A percentile compares a stretch with the other conserved stretches of the same genome.
phyloP scores from a whole-genome alignment of 495 filamentous ascomycete species.

The Penicillium fimorum region DNA sequence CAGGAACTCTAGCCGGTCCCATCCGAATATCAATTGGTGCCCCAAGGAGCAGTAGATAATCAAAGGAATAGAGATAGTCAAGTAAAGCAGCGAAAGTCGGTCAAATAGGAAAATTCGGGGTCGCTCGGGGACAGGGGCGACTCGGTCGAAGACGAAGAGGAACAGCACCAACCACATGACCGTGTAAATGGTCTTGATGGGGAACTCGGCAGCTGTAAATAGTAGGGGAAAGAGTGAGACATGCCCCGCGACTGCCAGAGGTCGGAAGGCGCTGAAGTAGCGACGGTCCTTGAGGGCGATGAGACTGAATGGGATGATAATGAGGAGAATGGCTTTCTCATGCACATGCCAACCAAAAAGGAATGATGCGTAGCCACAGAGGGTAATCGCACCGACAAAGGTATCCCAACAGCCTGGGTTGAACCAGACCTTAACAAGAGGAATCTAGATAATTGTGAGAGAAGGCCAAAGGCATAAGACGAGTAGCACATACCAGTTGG shows the following conservation, averaged over 20 bases:
- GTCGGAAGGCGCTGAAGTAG: conserved; percentile 87
- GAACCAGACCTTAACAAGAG: conserved; percentile 77
- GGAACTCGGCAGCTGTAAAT: conserved; percentile 84
- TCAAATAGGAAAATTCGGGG: conserved; percentile 84
- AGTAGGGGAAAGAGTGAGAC: conserved; percentile 93
- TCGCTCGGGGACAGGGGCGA: conserved; percentile 75
- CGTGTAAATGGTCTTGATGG: conserved; percentile 90
- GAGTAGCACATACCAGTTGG: conserved; percentile 58
- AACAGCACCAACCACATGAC: conserved; percentile 88
- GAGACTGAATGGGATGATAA: conserved; percentile 93
- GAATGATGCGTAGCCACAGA: conserved; percentile 97
- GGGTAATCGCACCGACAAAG: conserved; percentile 84
- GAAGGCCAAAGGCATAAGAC: neutral
- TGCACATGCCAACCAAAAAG: conserved; percentile 99
- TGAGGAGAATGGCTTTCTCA: conserved; percentile 91
- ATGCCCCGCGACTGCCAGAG: conserved; percentile 87
- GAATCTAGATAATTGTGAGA: conserved; percentile 48
- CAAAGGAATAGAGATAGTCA: conserved; percentile 81
- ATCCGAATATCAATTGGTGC: conserved; percentile 78
- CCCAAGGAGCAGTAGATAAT: conserved; percentile 84
- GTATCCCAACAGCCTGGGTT: conserved; percentile 83
- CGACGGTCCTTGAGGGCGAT: conserved; percentile 90
- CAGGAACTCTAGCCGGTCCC: conserved; percentile 77
- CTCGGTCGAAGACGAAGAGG: conserved; percentile 77
- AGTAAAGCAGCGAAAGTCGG: conserved; percentile 84